Base-by-base conservation (phyloP, 1,284 basidiomycete species). In the Cryptococcus sp. region DNA sequence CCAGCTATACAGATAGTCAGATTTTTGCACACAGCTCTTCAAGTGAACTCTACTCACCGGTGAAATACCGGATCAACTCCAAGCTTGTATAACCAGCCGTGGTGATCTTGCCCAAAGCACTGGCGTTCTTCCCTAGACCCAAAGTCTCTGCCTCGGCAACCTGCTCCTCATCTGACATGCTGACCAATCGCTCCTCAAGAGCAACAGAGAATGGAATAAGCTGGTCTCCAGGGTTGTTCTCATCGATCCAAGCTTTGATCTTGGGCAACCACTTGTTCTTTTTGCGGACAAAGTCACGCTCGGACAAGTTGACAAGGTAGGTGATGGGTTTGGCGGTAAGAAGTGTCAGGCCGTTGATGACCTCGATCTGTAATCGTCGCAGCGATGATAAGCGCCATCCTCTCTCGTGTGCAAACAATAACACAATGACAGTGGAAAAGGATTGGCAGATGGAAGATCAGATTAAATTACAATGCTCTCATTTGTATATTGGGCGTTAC, bases 241-340 rank as follows among this genome's bases (percentile, higher is more conserved):
- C 84, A 80, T 99, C 94, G 72, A 99, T 97, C 95, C 96, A 99
- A 25, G 82, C 89, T 79, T 98, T 97, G 84, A 99, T 99, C 82
- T 97, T 97, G 23, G 94, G 84, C 26, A 99, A 81, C 93, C 95
- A 99, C 83, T 98, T 99, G 84, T 98, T 99, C 87, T 98, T 99
- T 82, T 96, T 97, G 62, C 96, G 87, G 58, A 92, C 81, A 74
- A 92, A 99, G 79, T 99, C 96, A 66, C 86, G 86, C 79, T 99
- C 95, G 61, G 91, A 93, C 53, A 99, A 81, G 81, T 99, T 99
- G 79, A 99, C 93, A 48, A 99, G 89, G 82, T 99, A 99, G 56
- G 91, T 97, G 66, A 99, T 93, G 46, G 95, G 91, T 78, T 99
- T 99, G 62, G 96, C 94, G 22, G 95, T 98, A 50, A 99, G 84